Evolutionary conservation across 2,329 filamentous ascomycete genomes (phyloP).

Genomic region (Drechslera avenae): DNA sequence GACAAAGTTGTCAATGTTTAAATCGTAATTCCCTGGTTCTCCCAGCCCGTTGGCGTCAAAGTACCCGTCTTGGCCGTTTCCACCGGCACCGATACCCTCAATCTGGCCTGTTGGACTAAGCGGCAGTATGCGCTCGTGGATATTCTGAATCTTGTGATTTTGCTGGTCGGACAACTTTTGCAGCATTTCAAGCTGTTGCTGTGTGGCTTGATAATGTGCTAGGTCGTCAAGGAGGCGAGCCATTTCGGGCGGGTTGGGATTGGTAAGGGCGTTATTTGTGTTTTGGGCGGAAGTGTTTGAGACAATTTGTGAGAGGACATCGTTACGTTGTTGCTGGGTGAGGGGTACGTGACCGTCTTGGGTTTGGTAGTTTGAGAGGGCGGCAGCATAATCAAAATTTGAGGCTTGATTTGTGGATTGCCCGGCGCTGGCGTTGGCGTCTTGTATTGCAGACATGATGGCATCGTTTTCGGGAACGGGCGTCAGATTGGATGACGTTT

Average conservation of each 20-base stretch:
- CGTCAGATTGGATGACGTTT: conserved; percentile 46
- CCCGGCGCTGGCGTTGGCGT: conserved; percentile 49
- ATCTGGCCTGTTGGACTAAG: conserved; percentile 80
- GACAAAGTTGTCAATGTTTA: conserved; percentile 64
- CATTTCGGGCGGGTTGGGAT: conserved; percentile 60
- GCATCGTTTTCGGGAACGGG: conserved; percentile 51
- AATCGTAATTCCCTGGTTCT: conserved; percentile 47
- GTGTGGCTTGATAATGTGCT: conserved; percentile 69
- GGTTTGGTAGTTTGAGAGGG: conserved; percentile 55
- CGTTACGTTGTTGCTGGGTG: conserved; percentile 54
- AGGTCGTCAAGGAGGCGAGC: conserved; percentile 64
- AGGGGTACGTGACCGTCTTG: conserved; percentile 53
- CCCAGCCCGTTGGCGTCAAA: conserved; percentile 46
- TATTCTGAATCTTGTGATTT: conserved; percentile 73
- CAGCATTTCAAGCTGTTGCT: conserved; percentile 77
- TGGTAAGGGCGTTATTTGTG: conserved; percentile 62
- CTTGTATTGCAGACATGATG: conserved; percentile 58
- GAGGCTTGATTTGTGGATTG: conserved; percentile 39
- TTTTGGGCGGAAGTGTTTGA: conserved; percentile 50
- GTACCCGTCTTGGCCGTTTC: conserved; percentile 29
- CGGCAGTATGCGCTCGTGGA: conserved; percentile 76
- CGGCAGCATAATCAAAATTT: conserved; percentile 54
- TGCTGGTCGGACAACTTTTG: conserved; percentile 81
- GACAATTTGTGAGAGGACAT: conserved; percentile 56
- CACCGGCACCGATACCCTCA: conserved; percentile 61